A percentile compares a stretch with the other conserved stretches of the same genome.
These are phyloP conservation scores for Zoysia pacifica DNA, from an alignment of 176 grass and related monocot species.

Conservation along the genomic window DNA sequence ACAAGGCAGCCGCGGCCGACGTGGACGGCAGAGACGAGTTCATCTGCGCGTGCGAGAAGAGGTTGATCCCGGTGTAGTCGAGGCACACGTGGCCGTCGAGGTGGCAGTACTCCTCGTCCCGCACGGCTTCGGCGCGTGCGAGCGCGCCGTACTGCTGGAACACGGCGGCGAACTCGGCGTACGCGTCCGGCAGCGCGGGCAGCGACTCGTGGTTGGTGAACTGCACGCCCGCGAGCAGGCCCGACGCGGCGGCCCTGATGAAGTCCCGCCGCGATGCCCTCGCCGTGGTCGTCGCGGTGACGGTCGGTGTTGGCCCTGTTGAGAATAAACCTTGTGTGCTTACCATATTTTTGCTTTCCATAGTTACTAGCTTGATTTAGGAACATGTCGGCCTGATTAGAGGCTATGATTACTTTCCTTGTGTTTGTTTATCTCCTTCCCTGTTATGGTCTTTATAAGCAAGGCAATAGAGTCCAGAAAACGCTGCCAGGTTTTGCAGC, in stretches of 20 bases:
- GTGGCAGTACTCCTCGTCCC: slow-evolving; percentile 63
- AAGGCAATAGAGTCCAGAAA: no score
- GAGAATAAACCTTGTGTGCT: no score
- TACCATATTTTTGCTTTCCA: no score
- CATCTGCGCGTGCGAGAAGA: slow-evolving; percentile 95
- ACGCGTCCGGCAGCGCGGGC: slow-evolving; percentile 50
- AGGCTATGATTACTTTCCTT: no score
- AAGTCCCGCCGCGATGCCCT: slow-evolving; percentile 66
- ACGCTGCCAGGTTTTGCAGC: no score
- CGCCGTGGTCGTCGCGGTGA: slow-evolving; percentile 16
- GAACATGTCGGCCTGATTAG: no score
- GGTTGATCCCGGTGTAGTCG: slow-evolving; percentile 84
- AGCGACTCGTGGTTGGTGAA: slow-evolving; percentile 95
- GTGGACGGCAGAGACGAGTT: slow-evolving; percentile 49
- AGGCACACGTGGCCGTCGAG: slow-evolving; percentile 78
- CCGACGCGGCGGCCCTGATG: slow-evolving; percentile 51
- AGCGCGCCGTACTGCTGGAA: slow-evolving; percentile 69
- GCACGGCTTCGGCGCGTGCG: slow-evolving; percentile 55
- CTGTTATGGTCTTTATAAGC: no score
- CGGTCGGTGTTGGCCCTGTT: neutral
- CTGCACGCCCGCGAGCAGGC: slow-evolving; percentile 49
- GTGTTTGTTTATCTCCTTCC: no score
- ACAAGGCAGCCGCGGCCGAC: neutral
- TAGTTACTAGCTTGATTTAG: no score
- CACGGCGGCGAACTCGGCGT: slow-evolving; percentile 56